These are phyloP conservation scores for Suillus sp. DNA, from an alignment of 768 basidiomycete genomes.

Conservation along the genomic window DNA sequence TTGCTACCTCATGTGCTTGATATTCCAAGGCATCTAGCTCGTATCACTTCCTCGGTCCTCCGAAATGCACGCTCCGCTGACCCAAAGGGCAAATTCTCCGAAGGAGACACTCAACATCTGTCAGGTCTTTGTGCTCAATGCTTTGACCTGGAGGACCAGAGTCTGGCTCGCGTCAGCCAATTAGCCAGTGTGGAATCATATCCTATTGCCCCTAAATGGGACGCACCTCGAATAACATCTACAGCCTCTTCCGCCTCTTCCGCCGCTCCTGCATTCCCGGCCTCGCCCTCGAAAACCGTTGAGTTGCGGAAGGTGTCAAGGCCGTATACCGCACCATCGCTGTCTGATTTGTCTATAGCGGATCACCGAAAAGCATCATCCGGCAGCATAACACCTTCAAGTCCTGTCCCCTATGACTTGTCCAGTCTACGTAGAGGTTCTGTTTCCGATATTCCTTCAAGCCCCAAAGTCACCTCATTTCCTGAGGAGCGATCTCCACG, in stretches of 20 bases:
- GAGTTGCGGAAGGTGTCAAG: constrained; percentile 34
- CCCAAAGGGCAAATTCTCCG: constrained; percentile 35
- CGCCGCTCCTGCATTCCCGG: constrained; percentile 25
- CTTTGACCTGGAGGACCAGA: constrained; percentile 70
- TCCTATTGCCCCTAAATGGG: constrained; percentile 21
- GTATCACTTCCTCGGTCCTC: constrained; percentile 74
- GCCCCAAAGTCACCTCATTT: constrained; percentile 13
- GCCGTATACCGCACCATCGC: constrained; percentile 53
- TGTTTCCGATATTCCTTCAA: constrained; percentile 26
- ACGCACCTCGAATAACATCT: constrained; percentile 14
- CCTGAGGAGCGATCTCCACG: constrained; percentile 25
- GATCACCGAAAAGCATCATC: background rate
- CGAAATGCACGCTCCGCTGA: constrained; percentile 55
- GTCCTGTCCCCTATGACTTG: constrained; percentile 14
- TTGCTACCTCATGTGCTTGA: constrained; percentile 75
- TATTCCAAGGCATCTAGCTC: constrained; percentile 75
- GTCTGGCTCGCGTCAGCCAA: constrained; percentile 66
- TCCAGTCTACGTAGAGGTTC: constrained; percentile 29
- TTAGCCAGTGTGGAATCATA: constrained; percentile 38
- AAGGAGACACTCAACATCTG: constrained; percentile 43
- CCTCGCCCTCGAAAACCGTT: constrained; percentile 19
- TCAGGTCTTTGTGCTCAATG: constrained; percentile 62
- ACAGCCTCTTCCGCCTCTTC: background rate
- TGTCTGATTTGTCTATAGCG: constrained; percentile 26
- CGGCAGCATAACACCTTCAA: constrained; percentile 12